Evolutionary conservation across 345 rosid genomes (phyloP).

Genomic region (Sonneratia alba): DNA sequence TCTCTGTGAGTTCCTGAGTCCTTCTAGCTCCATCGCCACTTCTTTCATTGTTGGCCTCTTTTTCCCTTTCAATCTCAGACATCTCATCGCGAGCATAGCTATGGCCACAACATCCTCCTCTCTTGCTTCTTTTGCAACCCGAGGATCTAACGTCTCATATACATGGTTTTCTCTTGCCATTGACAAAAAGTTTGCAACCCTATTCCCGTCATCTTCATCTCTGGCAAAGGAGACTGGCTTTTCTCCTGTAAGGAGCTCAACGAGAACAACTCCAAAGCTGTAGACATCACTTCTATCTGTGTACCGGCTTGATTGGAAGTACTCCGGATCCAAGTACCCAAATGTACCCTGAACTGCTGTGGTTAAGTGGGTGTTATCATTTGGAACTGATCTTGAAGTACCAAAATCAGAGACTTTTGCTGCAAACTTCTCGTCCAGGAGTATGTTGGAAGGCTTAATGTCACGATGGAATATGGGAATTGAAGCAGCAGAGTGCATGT

Average conservation of each 20-base stretch:
- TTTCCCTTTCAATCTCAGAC: background rate
- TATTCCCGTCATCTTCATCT: constrained; percentile 3
- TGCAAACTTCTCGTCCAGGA: constrained; percentile 15
- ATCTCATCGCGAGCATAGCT: constrained; percentile 2
- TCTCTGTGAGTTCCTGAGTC: constrained; percentile 4
- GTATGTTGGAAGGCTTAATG: constrained; percentile 26
- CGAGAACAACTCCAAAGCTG: constrained; percentile 12
- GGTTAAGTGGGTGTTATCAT: constrained; percentile 16
- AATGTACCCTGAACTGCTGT: constrained; percentile 15
- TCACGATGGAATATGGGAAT: constrained; percentile 26
- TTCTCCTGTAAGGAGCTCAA: constrained; percentile 13
- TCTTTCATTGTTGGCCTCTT: constrained; percentile 4
- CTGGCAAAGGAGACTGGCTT: constrained; percentile 10
- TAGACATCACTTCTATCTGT: constrained; percentile 16
- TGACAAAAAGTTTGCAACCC: constrained; percentile 4
- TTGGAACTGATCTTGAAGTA: constrained; percentile 8
- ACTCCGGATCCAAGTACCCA: constrained; percentile 17
- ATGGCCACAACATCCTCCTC: background rate
- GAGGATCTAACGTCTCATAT: background rate
- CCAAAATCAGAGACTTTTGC: constrained; percentile 14
- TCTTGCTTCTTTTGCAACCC: constrained; percentile 5
- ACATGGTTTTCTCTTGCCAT: background rate
- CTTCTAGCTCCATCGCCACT: constrained; percentile 10
- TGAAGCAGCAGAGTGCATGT: constrained; percentile 24
- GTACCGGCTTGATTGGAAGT: constrained; percentile 14